Evolutionary conservation across 768 basidiomycete species (phyloP).

Genomic region (Boletus sp.): DNA sequence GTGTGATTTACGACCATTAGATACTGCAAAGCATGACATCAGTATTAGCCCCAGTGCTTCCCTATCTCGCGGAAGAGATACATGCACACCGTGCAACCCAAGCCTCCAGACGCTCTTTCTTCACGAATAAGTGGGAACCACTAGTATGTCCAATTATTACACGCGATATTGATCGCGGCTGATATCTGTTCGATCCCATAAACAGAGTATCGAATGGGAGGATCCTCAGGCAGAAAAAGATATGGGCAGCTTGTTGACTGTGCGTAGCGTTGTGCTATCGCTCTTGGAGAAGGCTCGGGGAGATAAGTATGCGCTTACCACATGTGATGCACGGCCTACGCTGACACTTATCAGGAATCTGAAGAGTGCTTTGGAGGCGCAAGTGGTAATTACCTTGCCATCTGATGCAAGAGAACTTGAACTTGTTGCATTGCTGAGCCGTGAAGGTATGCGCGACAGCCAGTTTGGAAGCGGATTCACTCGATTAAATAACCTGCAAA

Average conservation of each 20-base stretch:
- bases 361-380: conserved; percentile 73
- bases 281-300: conserved; percentile 74
- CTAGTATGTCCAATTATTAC: conserved; percentile 45
- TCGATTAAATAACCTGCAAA: neutral
- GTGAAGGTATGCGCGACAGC: conserved; percentile 32
- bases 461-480: no score
- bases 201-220: conserved; percentile 59
- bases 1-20: conserved; percentile 34
- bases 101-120: conserved; percentile 51
- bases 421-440: conserved; percentile 42
- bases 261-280: conserved; percentile 59
- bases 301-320: conserved; percentile 53
- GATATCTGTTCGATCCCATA: neutral
- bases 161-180: neutral
- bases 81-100: conserved; percentile 34
- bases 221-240: conserved; percentile 53
- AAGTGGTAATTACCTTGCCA: conserved; percentile 60
- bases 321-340: neutral
- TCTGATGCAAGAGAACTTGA: conserved; percentile 25
- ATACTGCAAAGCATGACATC: conserved; percentile 62
- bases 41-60: conserved; percentile 80
- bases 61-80: conserved; percentile 90
- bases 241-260: conserved; percentile 58
- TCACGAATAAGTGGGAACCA: conserved; percentile 63
- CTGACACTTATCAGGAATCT: conserved; percentile 48